A percentile compares a stretch with the other conserved stretches of the same genome.
These are phyloP conservation scores for Spergularia marina DNA, from an alignment of 148 eudicot species.

Conservation along the genomic window DNA sequence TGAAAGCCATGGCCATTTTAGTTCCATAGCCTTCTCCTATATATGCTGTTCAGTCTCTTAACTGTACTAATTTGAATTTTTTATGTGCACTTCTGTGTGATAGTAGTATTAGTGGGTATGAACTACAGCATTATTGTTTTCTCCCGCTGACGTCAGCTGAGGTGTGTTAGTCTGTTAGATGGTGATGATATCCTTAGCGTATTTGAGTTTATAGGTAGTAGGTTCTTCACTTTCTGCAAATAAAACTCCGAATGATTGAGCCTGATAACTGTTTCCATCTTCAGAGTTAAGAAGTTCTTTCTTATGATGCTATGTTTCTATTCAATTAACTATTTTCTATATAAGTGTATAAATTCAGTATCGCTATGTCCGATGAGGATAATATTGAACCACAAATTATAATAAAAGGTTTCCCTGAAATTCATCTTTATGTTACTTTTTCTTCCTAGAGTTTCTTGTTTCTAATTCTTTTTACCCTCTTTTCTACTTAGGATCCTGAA, in stretches of 20 bases:
- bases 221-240: neutral
- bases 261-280: neutral
- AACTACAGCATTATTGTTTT: neutral
- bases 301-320: neutral
- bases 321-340: neutral
- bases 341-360: neutral
- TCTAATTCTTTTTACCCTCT: neutral
- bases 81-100: neutral
- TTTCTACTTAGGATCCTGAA: slow-evolving; percentile 41
- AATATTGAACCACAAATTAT: neutral
- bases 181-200: neutral
- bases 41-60: neutral
- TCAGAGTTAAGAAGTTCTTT: neutral
- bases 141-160: neutral
- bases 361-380: neutral
- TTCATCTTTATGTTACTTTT: neutral
- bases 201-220: neutral
- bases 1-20: neutral
- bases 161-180: neutral
- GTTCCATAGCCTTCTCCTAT: neutral
- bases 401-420: neutral
- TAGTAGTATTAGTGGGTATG: neutral
- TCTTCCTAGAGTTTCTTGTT: neutral
- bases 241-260: slow-evolving; percentile 3
- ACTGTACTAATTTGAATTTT: neutral